phyloP scores from a whole-genome alignment of 176 grass and related monocot species.

The Bonia amplexicaulis region DNA sequence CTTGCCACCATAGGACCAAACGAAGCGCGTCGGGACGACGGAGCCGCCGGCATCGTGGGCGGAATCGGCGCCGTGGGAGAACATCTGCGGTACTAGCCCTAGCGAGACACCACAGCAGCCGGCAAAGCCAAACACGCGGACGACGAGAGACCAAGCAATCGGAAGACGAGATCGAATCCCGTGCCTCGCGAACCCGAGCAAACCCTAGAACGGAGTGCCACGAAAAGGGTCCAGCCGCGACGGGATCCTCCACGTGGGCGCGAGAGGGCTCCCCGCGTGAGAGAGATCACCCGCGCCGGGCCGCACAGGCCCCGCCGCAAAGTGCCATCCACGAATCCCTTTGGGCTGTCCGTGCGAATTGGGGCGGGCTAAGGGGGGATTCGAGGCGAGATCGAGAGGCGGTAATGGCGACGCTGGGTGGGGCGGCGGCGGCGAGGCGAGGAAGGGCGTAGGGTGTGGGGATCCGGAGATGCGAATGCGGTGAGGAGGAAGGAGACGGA shows the following conservation, averaged over 20 bases:
- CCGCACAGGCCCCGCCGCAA: neutral
- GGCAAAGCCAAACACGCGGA: neutral
- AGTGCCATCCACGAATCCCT: conserved; percentile 23
- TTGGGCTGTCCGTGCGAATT: conserved; percentile 20
- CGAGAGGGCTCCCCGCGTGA: conserved; percentile 51
- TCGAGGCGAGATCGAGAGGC: conserved; percentile 32
- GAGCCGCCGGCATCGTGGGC: conserved; percentile 33
- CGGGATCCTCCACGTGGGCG: conserved; percentile 64
- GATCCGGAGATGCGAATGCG: conserved; percentile 65
- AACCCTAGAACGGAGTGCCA: conserved; percentile 40
- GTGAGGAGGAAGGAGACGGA: neutral
- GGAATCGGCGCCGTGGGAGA: conserved; percentile 64
- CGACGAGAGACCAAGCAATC: neutral
- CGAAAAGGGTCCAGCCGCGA: conserved; percentile 26
- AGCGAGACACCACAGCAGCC: neutral
- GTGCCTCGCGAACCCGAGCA: neutral
- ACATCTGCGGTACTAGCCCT: conserved; percentile 40
- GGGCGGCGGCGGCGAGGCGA: neutral
- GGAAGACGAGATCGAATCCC: neutral
- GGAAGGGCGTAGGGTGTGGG: neutral
- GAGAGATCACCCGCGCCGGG: conserved; percentile 53
- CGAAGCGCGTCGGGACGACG: conserved; percentile 52
- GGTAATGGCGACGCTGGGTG: conserved; percentile 8
- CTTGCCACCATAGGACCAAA: conserved; percentile 91
- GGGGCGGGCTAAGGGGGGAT: neutral